These are phyloP conservation scores for Panus rudis DNA, from an alignment of 768 basidiomycete genomes.

Conservation along the genomic window DNA sequence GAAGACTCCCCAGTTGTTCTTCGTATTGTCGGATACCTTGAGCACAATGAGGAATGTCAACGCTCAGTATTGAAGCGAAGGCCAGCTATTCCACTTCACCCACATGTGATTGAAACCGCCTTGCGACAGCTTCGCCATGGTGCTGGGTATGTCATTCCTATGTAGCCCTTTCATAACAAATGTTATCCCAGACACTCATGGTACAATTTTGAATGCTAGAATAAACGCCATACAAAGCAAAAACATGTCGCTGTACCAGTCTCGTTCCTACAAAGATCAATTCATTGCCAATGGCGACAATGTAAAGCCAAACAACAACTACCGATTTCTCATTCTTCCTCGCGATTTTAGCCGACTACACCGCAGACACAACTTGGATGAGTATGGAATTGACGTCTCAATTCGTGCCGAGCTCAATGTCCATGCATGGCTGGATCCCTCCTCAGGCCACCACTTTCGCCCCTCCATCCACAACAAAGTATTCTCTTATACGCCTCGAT, in stretches of 20 bases:
- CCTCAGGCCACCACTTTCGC: slow-evolving; percentile 14
- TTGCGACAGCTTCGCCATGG: slow-evolving; percentile 9
- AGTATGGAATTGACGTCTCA: slow-evolving; percentile 10
- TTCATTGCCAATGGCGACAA: neutral
- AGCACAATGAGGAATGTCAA: slow-evolving; percentile 24
- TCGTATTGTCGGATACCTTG: slow-evolving; percentile 19
- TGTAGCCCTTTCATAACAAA: too few relatives aligned
- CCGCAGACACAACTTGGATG: slow-evolving; percentile 14
- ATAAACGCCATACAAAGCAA: slow-evolving; percentile 2
- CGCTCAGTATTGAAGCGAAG: slow-evolving; percentile 10
- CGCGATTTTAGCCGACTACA: slow-evolving; percentile 18
- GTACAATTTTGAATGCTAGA: neutral
- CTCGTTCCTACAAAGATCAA: slow-evolving; percentile 4
- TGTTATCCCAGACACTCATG: neutral
- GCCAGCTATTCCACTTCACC: slow-evolving; percentile 27
- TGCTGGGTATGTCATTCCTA: slow-evolving; percentile 2
- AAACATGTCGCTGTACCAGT: slow-evolving; percentile 1
- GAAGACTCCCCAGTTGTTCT: slow-evolving; percentile 9
- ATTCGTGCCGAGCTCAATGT: slow-evolving; percentile 14
- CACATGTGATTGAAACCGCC: slow-evolving; percentile 22
- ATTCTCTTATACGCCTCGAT: slow-evolving; percentile 22
- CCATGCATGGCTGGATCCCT: slow-evolving; percentile 17
- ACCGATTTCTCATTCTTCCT: slow-evolving; percentile 14
- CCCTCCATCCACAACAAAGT: slow-evolving; percentile 10
- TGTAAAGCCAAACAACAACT: too few relatives aligned